Percentiles rank a stretch among this genome's conserved stretches.
Evolutionary conservation across 257 asterid genomes (phyloP).

Genomic region (Solanum piurae): DNA sequence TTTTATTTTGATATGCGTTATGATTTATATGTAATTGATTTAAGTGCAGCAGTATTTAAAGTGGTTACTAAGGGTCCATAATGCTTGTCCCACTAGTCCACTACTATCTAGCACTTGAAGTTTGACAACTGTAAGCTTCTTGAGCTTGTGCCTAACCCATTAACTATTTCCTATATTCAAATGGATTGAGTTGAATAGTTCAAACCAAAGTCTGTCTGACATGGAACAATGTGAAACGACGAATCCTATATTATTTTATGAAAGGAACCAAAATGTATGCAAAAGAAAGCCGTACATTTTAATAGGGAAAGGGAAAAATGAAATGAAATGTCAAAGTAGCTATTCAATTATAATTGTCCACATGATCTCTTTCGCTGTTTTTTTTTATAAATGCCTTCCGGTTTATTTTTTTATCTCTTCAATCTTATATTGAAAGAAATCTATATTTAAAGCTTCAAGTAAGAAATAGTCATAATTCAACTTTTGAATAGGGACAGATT

Average conservation of each 20-base stretch:
- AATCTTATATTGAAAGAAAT: background rate
- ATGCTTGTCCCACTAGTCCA: background rate
- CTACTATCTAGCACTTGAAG: background rate
- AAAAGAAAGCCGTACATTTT: background rate
- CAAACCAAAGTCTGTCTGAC: background rate
- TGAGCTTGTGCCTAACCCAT: background rate
- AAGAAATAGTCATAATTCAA: background rate
- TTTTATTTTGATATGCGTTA: background rate
- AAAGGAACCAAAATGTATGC: background rate
- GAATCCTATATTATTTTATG: background rate
- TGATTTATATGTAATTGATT: background rate
- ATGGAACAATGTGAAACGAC: background rate
- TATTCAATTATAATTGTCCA: background rate
- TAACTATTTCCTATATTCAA: background rate
- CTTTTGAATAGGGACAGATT: background rate
- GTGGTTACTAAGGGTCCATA: background rate
- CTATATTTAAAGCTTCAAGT: background rate
- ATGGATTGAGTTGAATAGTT: background rate
- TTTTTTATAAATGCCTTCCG: background rate
- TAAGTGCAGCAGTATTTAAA: background rate
- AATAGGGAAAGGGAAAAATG: background rate
- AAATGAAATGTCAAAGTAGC: background rate
- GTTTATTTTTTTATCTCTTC: background rate
- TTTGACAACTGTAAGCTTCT: background rate
- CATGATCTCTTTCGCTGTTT: background rate